These are phyloP conservation scores for Trametopsis cervina DNA, from an alignment of 768 basidiomycete species.

Conservation along the genomic window DNA sequence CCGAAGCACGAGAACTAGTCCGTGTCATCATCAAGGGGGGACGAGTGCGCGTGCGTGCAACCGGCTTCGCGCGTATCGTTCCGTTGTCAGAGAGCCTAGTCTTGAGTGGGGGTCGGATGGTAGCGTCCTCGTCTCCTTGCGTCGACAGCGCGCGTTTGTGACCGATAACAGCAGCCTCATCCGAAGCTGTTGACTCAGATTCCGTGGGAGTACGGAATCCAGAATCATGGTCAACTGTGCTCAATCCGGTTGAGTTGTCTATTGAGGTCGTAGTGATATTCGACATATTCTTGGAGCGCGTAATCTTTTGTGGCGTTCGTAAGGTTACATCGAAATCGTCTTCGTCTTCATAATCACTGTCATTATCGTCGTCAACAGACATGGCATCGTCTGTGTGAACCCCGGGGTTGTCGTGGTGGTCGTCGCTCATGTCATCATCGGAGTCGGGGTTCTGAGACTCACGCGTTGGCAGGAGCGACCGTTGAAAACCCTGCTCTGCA, in stretches of 20 bases:
- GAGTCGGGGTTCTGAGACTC: constrained; percentile 54
- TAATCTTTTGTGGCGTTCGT: constrained; percentile 46
- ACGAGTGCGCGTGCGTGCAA: background rate
- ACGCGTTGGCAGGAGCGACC: constrained; percentile 63
- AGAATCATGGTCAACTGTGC: constrained; percentile 25
- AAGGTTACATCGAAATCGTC: constrained; percentile 63
- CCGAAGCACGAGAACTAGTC: constrained; percentile 6
- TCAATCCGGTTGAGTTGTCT: constrained; percentile 21
- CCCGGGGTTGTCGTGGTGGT: constrained; percentile 29
- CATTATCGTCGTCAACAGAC: constrained; percentile 26
- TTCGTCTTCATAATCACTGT: constrained; percentile 32
- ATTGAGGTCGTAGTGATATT: constrained; percentile 14
- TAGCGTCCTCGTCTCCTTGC: background rate
- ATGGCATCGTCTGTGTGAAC: constrained; percentile 27
- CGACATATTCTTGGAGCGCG: constrained; percentile 13
- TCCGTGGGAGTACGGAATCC: constrained; percentile 24
- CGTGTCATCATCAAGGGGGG: constrained; percentile 1
- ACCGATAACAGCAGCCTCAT: background rate
- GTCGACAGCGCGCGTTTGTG: background rate
- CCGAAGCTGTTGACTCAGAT: constrained; percentile 16
- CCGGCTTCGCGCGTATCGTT: background rate
- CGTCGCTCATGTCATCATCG: constrained; percentile 58
- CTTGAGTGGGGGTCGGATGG: background rate
- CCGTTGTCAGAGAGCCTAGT: background rate
- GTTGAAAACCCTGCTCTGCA: constrained; percentile 52